Percentiles rank a stretch among this genome's conserved stretches.
phyloP scores from a whole-genome alignment of 495 filamentous ascomycete genomes.

The Xylaria bambusicola region DNA sequence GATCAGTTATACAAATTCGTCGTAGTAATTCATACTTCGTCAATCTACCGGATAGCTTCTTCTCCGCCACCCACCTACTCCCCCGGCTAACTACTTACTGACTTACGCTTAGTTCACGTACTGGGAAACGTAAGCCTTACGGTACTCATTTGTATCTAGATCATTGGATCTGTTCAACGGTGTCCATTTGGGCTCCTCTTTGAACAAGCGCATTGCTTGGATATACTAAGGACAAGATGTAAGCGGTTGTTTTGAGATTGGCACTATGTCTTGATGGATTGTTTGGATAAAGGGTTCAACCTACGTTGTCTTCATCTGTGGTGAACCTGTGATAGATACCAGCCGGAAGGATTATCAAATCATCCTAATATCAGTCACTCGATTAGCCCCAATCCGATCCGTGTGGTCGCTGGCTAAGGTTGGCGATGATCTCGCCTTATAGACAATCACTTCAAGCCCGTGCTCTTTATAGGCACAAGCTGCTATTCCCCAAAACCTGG shows the following conservation, averaged over 20 bases:
- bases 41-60: too few species aligned
- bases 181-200: slow-evolving; percentile 99
- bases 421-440: not conserved
- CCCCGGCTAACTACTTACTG: not conserved
- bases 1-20: too few species aligned
- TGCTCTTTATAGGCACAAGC: not conserved
- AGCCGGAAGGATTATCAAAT: slow-evolving; percentile 85
- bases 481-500: too few species aligned
- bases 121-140: slow-evolving; percentile 68
- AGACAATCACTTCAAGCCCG: not conserved
- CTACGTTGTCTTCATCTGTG: slow-evolving; percentile 84
- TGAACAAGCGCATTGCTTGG: slow-evolving; percentile 95
- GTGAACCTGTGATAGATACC: slow-evolving; percentile 98
- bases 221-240: slow-evolving; percentile 65
- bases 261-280: not conserved
- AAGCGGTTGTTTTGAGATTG: slow-evolving; percentile 8
- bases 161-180: slow-evolving; percentile 81
- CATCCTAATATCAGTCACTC: slow-evolving; percentile 34
- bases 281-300: slow-evolving; percentile 35
- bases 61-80: not conserved
- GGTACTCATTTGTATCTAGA: slow-evolving; percentile 74
- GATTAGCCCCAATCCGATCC: not conserved
- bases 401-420: not conserved
- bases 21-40: too few species aligned
- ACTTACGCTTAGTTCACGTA: slow-evolving; percentile 30